A percentile compares a stretch with the other conserved stretches of the same genome.
These are phyloP conservation scores for Penicillium diatomitis DNA, from an alignment of 495 filamentous ascomycete genomes.

Conservation along the genomic window DNA sequence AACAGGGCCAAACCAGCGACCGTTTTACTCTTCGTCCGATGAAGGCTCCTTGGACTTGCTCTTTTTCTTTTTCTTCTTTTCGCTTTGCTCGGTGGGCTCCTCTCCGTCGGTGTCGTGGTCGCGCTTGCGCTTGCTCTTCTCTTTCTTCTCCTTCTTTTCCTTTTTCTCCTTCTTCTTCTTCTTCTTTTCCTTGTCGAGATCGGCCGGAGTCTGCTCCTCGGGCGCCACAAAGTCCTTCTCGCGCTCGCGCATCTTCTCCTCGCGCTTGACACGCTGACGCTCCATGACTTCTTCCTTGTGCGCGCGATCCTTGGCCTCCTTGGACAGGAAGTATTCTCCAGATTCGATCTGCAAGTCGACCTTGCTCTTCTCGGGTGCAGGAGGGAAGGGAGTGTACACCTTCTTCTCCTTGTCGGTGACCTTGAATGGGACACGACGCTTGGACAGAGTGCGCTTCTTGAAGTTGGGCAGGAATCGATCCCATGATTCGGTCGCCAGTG, in stretches of 20 bases:
- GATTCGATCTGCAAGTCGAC: conserved; percentile 96
- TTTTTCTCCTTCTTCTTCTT: conserved; percentile 40
- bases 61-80: conserved; percentile 41
- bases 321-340: conserved; percentile 91
- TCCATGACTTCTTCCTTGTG: conserved; percentile 70
- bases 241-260: conserved; percentile 77
- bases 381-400: conserved; percentile 74
- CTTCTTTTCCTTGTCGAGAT: conserved; percentile 46
- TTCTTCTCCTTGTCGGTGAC: conserved; percentile 93
- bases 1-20: conserved; percentile 13
- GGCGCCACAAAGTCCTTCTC: conserved; percentile 82
- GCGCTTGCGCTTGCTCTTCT: conserved; percentile 36
- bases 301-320: conserved; percentile 81
- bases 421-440: conserved; percentile 72
- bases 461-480: conserved; percentile 95
- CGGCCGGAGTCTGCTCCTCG: conserved; percentile 49
- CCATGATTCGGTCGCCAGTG: conserved; percentile 81
- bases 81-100: conserved; percentile 29
- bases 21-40: conserved; percentile 25
- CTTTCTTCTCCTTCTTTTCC: conserved; percentile 28
- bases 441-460: conserved; percentile 88
- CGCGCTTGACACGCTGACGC: conserved; percentile 73
- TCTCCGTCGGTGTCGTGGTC: conserved; percentile 27
- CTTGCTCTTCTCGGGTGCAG: conserved; percentile 86
- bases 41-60: conserved; percentile 33